Evolutionary conservation across 176 grass and related monocot genomes (phyloP), one percentile per base, ranked within the genome.

Genomic region (Coix lacrymajobi): DNA sequence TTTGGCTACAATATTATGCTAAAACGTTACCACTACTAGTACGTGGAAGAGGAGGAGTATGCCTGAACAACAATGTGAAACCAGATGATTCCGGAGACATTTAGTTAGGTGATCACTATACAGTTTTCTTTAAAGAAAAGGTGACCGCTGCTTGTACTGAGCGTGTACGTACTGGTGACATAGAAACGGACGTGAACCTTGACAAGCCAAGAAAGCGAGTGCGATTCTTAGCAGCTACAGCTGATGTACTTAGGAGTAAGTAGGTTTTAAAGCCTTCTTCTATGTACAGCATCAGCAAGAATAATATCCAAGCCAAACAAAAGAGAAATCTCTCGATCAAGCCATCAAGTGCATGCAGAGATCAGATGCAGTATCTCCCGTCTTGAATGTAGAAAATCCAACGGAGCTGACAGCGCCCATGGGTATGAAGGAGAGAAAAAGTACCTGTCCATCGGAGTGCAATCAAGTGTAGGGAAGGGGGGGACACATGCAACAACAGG

Each of bases 401-500:
- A 64, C 19, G n/a, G 56, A 34, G 79, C 62, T 70, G 38, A 26
- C 37, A 70, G 37, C 33, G 11, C 10, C 24, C 78, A 71, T 25
- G 70, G 77, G 70, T 31, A 48, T 31, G 65, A 56, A 36, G 28
- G 24, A 57, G 24, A 57, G 56, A 54, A 75, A 51, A 81, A 44
- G 54, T 36, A 71, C 28, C 13, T 2, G 45, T 22, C 76, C 81
- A 80, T 85, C 74, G 16, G 38, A 71, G 69, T 80, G 87, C 62
- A 86, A 86, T 82, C 83, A 48, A 86, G 72, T 71, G 83, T 54
- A 78, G 56, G 83, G 41, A 82, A 77, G 54, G 14, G 63, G 63
- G 76, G 33, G 36, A 60, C 79, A 82, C 57, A 77, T 77, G 83
- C 88, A 82, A 86, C 88, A 71, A 66, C 83, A 77, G 62, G 83